Evolutionary conservation across 345 rosid species (phyloP).

Genomic region (Microcos paniculata): DNA sequence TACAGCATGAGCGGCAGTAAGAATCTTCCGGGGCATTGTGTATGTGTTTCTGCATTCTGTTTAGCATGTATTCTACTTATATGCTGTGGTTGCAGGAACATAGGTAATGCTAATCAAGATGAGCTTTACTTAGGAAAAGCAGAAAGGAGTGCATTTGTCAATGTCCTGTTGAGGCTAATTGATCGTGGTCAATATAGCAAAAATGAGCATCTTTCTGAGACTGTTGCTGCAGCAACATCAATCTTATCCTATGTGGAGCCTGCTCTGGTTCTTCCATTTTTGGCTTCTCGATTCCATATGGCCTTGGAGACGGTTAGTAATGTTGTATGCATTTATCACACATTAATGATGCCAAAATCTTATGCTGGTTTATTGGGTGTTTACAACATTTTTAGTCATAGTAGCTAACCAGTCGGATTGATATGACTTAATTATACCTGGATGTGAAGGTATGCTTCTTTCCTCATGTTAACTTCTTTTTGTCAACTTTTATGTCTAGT

Average conservation of each 20-base stretch:
- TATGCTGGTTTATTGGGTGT: conserved; percentile 11
- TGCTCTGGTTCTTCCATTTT: conserved; percentile 88
- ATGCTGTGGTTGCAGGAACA: conserved; percentile 48
- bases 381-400: not conserved
- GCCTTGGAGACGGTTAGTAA: conserved; percentile 98
- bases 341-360: not conserved
- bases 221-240: conserved; percentile 96
- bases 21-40: conserved; percentile 28
- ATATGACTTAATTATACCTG: conserved; percentile 4
- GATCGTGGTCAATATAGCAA: conserved; percentile 99
- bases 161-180: conserved; percentile 71
- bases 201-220: conserved; percentile 93
- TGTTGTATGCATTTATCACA: conserved; percentile 13
- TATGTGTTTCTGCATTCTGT: conserved; percentile 12
- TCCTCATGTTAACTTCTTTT: conserved; percentile 34
- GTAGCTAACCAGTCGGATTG: not conserved
- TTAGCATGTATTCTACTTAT: conserved; percentile 29
- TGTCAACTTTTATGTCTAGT: conserved; percentile 53
- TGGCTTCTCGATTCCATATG: conserved; percentile 89
- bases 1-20: conserved; percentile 87
- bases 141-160: conserved; percentile 77
- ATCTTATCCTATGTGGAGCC: conserved; percentile 95
- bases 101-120: conserved; percentile 32
- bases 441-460: conserved; percentile 14
- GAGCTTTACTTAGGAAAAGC: conserved; percentile 56